Conservation (phyloP, 2,329 filamentous ascomycete species). For the Didymella sp. region DNA sequence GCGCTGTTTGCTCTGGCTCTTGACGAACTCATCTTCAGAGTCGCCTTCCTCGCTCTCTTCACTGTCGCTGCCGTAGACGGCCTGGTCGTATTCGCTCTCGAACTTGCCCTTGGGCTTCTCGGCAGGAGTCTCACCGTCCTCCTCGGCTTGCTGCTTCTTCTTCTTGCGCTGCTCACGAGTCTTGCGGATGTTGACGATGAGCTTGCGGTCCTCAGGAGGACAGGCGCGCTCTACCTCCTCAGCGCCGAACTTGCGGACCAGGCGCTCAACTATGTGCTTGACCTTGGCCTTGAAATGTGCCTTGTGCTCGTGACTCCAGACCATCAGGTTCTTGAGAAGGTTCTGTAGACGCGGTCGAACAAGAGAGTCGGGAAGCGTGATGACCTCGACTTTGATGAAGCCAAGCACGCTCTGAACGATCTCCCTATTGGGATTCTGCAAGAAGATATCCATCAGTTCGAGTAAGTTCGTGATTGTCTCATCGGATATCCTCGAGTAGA, state of each 20-base stretch:
- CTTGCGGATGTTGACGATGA: slow-evolving; percentile 94
- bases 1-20: slow-evolving; percentile 38
- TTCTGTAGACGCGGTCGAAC: slow-evolving; percentile 78
- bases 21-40: slow-evolving; percentile 48
- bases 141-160: slow-evolving; percentile 75
- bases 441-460: slow-evolving; percentile 93
- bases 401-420: slow-evolving; percentile 94
- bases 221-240: slow-evolving; percentile 80
- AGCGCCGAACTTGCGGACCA: slow-evolving; percentile 89
- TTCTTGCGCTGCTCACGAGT: slow-evolving; percentile 89
- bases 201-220: slow-evolving; percentile 85
- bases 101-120: slow-evolving; percentile 67
- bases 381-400: slow-evolving; percentile 95
- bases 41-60: slow-evolving; percentile 63
- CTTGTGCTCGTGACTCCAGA: slow-evolving; percentile 98
- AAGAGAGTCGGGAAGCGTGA: slow-evolving; percentile 79
- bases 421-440: slow-evolving; percentile 95
- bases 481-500: slow-evolving; percentile 72
- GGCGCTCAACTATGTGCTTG: slow-evolving; percentile 95
- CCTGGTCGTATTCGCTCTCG: slow-evolving; percentile 93
- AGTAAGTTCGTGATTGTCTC: slow-evolving; percentile 83
- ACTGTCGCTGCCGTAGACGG: slow-evolving; percentile 77
- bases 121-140: slow-evolving; percentile 57
- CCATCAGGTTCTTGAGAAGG: slow-evolving; percentile 87
- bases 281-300: slow-evolving; percentile 96